Base-by-base conservation (phyloP, 768 basidiomycete genomes). In the Termitomyces eurrhizus region DNA sequence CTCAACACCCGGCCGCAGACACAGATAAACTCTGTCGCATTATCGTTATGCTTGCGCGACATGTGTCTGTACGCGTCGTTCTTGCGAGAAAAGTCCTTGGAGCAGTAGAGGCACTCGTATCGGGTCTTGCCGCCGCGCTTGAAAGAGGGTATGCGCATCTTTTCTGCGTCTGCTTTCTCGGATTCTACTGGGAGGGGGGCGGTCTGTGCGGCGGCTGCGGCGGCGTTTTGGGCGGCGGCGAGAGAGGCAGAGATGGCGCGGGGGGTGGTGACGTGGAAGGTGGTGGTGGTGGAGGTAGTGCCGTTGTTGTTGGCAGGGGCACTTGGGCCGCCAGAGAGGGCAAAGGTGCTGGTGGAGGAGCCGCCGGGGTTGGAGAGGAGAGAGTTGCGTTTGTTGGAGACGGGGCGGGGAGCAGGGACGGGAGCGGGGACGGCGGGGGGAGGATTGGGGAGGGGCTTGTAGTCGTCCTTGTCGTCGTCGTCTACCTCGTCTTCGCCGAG, bases 41-140 rank as follows among this genome's bases (percentile, higher is more conserved):
- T 57, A 51, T 64, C 58, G 14, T 62, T 62, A 50, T 64, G 64
- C 51, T 64, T 64, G 41, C 60, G 3, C 26, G 57, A 62, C 64
- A 64, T 64, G 36, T 64, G 64, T 33, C 64, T 41, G 11, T 62
- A 64, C 51, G 64, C 64, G 26, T 64, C 64, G 58, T 64, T 64
- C 46, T 62, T 62, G n/a, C 64, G 29, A 5, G 54, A 52, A 45
- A 64, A 64, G 32, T 64, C 60, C 37, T 59, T 61, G 3, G 33
- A 5, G 57, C 64, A 64, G 54, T 59, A 62, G 3, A 64, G 33
- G 21, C 64, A 64, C 35, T 55, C 13, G 52, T 62, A 64, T 2
- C 64, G 54, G 9, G 64, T 64, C 37, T 64, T 64, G 3, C 64
- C 61, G 4, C 57, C 60, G 39, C 61, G 64, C 29, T 62, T 64